Base-by-base conservation (phyloP, 768 basidiomycete genomes). In the Macrolepiota dolichaula region DNA sequence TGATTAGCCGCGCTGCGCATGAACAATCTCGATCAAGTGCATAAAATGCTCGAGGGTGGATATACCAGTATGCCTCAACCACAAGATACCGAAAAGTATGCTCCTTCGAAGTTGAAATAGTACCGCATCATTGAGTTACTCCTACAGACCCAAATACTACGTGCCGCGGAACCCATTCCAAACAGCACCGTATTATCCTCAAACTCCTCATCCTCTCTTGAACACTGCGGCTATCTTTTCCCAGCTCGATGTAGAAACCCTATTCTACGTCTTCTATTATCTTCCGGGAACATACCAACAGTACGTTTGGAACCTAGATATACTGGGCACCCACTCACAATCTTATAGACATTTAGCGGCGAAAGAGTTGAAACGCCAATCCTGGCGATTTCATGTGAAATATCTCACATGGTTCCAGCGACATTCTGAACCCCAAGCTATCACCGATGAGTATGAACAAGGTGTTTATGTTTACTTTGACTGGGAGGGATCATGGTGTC, bases 371-470 rank as follows among this genome's bases (percentile, higher is more conserved):
- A 98, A 98, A 78, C 84, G 91, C 53, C 96, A 98, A 72, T 95
- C 94, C 42, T 99, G 97, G 97, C 87, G 97, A 52, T 99, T 98
- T 81, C 97, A 99, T 74, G 92, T 98, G 63, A 98, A 98, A 76
- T 99, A 98, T 72, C 78, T 99, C 63, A 99, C 97, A 32, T 99
- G 97, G 96, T 99, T 99, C 85, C 97, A 98, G 74, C 86, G 97
- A 38, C 94, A 97, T 69, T 95, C 94, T 24, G 96, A 98, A 70
- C 97, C 97, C 9, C 94, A 96, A 70, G 95, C 95, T 1, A 98
- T 99, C 72, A 99, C 97, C 55, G 96, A 98, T 68, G 96, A 98
- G 72, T 99, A 98, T 73, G 97, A 99, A 75, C 96, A 98, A 77
- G 97, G 97, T 13, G 94, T 97, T 13, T 99, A 99, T 74, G 92